Percentiles rank a stretch among this genome's conserved stretches.
Evolutionary conservation across 148 eudicot species (phyloP).

Genomic region (Vaccinium corymbosum): DNA sequence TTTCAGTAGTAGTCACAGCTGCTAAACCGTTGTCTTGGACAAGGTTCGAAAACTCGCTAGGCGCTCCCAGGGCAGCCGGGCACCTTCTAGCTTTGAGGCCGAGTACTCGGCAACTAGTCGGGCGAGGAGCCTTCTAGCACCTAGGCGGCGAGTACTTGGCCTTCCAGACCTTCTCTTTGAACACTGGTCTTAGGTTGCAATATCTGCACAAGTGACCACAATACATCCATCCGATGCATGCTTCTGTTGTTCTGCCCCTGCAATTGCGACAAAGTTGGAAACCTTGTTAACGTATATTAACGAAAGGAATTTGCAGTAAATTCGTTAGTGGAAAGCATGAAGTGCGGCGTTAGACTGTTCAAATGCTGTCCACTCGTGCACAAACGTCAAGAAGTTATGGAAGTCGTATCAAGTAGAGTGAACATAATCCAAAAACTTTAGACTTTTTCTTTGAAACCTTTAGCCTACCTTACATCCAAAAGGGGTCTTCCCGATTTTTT

Average conservation of each 20-base stretch:
- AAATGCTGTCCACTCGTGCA: not conserved
- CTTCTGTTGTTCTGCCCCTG: slow-evolving; percentile 69
- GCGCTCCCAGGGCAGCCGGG: no score
- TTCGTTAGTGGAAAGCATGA: no score
- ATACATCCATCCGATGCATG: slow-evolving; percentile 86
- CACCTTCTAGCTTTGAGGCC: no score
- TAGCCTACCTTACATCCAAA: not conserved
- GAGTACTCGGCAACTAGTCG: no score
- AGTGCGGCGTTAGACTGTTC: not conserved
- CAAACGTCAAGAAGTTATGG: not conserved
- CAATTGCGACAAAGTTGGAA: not conserved
- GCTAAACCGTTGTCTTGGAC: not conserved
- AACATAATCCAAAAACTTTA: not conserved
- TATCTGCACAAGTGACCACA: slow-evolving; percentile 86
- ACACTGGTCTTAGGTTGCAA: slow-evolving; percentile 26
- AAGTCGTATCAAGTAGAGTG: not conserved
- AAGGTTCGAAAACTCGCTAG: no score
- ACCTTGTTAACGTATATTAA: not conserved
- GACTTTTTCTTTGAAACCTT: not conserved
- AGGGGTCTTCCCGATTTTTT: not conserved
- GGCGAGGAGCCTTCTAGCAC: no score
- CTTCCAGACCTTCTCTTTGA: no score
- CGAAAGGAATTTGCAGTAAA: not conserved
- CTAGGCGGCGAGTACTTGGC: no score
- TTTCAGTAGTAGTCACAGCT: not conserved